Percentiles rank a stretch among this genome's conserved stretches.
Conservation (phyloP, 768 basidiomycete species). For the Tubosaeta sp. region DNA sequence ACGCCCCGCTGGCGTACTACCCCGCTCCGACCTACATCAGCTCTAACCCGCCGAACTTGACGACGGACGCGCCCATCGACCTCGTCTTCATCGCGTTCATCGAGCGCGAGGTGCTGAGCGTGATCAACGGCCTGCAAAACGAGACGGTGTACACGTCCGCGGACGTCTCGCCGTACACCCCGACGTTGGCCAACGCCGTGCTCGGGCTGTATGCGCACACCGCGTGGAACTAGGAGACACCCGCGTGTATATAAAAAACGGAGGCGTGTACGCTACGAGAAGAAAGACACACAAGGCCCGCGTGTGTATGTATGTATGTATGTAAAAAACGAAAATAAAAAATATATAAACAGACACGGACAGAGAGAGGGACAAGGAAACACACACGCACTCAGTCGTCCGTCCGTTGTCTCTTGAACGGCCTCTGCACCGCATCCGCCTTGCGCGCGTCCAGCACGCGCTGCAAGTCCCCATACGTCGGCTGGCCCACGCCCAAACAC, state of each 20-base stretch:
- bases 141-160: constrained; percentile 43
- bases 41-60: constrained; percentile 48
- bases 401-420: constrained; percentile 29
- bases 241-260: too few relatives aligned
- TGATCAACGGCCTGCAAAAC: constrained; percentile 54
- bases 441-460: constrained; percentile 26
- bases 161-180: constrained; percentile 55
- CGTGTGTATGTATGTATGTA: constrained; percentile 1
- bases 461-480: constrained; percentile 29
- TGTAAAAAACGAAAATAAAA: constrained; percentile 17
- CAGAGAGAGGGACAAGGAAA: background rate
- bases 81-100: constrained; percentile 77
- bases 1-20: constrained; percentile 57
- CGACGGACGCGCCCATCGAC: constrained; percentile 53
- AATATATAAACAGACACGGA: background rate
- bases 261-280: background rate
- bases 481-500: constrained; percentile 27
- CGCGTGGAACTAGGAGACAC: background rate
- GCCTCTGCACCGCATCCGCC: constrained; percentile 17
- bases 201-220: constrained; percentile 33
- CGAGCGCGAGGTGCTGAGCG: constrained; percentile 42
- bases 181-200: constrained; percentile 36
- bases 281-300: background rate
- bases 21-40: constrained; percentile 53
- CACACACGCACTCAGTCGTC: constrained; percentile 16